These are phyloP conservation scores for Sugiyamaella valdiviana DNA, from an alignment of 805 yeast genomes.

Conservation along the genomic window DNA sequence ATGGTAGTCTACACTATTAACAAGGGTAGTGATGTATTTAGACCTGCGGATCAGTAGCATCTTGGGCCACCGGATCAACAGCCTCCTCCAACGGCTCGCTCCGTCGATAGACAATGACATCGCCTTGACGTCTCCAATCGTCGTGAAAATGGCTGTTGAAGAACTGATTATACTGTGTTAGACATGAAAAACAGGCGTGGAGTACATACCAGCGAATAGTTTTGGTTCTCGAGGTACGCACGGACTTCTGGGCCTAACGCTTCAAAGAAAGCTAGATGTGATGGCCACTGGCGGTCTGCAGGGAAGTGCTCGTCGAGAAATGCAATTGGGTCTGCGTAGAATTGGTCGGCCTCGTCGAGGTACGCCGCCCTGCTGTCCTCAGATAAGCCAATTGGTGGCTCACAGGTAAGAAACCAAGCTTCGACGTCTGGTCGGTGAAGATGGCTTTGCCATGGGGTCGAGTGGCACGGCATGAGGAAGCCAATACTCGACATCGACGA, in stretches of 20 bases:
- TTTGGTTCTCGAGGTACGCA: slow-evolving; percentile 17
- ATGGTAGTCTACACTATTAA: too few species aligned
- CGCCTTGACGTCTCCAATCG: slow-evolving; percentile 76
- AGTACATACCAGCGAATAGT: slow-evolving; percentile 3
- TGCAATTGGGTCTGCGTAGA: slow-evolving; percentile 59
- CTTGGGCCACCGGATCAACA: too few species aligned
- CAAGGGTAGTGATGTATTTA: too few species aligned
- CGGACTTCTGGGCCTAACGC: slow-evolving; percentile 43
- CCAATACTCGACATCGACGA: slow-evolving; percentile 51
- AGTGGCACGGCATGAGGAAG: slow-evolving; percentile 91
- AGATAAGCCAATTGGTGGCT: slow-evolving; percentile 63
- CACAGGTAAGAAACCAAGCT: slow-evolving; percentile 82
- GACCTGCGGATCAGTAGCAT: too few species aligned
- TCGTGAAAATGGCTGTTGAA: slow-evolving; percentile 83
- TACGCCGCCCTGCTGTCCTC: slow-evolving; percentile 40
- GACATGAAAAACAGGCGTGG: slow-evolving; percentile 15
- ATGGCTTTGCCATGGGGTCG: slow-evolving; percentile 91
- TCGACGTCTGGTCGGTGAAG: slow-evolving; percentile 50
- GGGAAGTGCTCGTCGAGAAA: slow-evolving; percentile 44
- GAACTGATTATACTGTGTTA: slow-evolving; percentile 41
- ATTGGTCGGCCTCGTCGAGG: slow-evolving; percentile 80
- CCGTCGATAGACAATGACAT: slow-evolving; percentile 56
- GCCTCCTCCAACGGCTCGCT: too few species aligned
- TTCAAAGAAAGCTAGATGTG: slow-evolving; percentile 66
- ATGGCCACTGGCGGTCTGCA: slow-evolving; percentile 48